phyloP scores from a whole-genome alignment of 805 yeast species.

The Yarrowia phangngaensis region DNA sequence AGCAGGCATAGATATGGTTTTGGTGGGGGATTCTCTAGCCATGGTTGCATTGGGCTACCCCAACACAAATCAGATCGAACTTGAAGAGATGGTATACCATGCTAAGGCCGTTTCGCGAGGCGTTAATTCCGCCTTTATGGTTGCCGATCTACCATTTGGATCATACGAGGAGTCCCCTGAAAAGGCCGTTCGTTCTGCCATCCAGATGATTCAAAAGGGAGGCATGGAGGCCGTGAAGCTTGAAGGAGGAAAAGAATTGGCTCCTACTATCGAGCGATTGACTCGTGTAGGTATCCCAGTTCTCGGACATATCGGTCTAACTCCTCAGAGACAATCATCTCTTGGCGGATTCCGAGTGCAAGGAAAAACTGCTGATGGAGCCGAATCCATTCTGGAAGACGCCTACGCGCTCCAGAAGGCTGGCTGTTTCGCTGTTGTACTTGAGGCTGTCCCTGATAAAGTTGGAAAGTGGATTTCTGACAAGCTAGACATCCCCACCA shows the following conservation, averaged over 20 bases:
- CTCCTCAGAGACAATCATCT: conserved; percentile 79
- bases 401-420: conserved; percentile 66
- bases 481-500: conserved; percentile 65
- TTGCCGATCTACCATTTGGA: conserved; percentile 90
- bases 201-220: conserved; percentile 52
- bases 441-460: conserved; percentile 82
- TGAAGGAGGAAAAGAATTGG: conserved; percentile 70
- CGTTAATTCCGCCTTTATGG: conserved; percentile 55
- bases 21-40: conserved; percentile 90
- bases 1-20: conserved; percentile 62
- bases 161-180: conserved; percentile 62
- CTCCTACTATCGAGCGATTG: conserved; percentile 52
- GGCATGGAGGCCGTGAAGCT: conserved; percentile 70
- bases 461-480: conserved; percentile 64
- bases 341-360: conserved; percentile 88
- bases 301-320: conserved; percentile 85
- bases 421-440: conserved; percentile 70
- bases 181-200: conserved; percentile 59
- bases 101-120: conserved; percentile 76
- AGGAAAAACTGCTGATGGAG: conserved; percentile 55
- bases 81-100: conserved; percentile 74
- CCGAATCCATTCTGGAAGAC: conserved; percentile 56
- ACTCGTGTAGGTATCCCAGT: conserved; percentile 77
- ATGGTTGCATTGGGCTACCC: conserved; percentile 84
- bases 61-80: conserved; percentile 60